Conservation (phyloP, 2,329 filamentous ascomycete species). For the Clonostachys chloroleuca region DNA sequence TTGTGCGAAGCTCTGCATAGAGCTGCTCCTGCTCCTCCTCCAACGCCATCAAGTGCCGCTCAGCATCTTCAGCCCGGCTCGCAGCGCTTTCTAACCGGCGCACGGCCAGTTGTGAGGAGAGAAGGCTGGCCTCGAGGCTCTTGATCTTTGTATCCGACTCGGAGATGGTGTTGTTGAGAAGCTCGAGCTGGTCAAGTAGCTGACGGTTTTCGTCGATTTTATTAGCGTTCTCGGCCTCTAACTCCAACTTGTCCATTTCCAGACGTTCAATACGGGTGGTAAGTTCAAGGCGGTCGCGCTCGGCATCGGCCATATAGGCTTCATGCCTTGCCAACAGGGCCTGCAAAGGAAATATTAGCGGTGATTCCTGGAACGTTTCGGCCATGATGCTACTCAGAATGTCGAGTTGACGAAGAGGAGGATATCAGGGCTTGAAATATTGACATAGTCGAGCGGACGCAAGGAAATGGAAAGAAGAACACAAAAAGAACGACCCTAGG, state of each 20-base stretch:
- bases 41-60: conserved; percentile 72
- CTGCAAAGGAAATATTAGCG: conserved; percentile 75
- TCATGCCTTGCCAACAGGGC: conserved; percentile 89
- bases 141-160: conserved; percentile 79
- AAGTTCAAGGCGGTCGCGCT: conserved; percentile 75
- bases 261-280: conserved; percentile 69
- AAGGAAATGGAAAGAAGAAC: too few species aligned
- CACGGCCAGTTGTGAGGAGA: conserved; percentile 73
- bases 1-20: conserved; percentile 61
- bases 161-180: conserved; percentile 71
- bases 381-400: not conserved
- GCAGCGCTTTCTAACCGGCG: conserved; percentile 71
- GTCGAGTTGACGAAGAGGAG: conserved; percentile 1
- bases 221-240: conserved; percentile 72
- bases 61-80: conserved; percentile 70
- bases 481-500: too few species aligned
- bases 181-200: conserved; percentile 80
- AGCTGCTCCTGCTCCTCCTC: conserved; percentile 78
- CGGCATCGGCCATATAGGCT: conserved; percentile 87
- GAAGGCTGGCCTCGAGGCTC: conserved; percentile 69
- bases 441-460: too few species aligned
- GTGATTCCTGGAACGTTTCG: conserved; percentile 25
- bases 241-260: conserved; percentile 66
- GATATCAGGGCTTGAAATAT: too few species aligned
- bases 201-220: conserved; percentile 79